Evolutionary conservation across 805 yeast genomes (phyloP).

Genomic region (Candida nanaspora): DNA sequence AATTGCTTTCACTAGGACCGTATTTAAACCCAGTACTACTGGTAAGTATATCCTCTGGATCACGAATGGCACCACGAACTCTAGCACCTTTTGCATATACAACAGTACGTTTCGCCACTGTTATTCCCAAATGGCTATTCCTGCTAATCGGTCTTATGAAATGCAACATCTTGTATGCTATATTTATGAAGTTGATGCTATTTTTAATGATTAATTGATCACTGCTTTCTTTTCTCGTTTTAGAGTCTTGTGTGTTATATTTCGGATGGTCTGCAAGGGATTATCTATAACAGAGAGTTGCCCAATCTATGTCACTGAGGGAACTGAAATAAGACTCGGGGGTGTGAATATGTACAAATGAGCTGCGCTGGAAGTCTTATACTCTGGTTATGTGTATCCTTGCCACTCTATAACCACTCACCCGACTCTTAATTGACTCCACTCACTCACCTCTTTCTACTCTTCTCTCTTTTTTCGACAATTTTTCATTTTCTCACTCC

Average conservation of each 20-base stretch:
- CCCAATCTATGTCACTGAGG: too few relatives aligned
- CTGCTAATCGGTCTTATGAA: background rate
- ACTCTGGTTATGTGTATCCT: too few relatives aligned
- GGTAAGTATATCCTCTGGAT: conserved; percentile 52
- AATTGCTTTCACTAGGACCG: conserved; percentile 41
- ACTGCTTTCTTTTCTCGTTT: too few relatives aligned
- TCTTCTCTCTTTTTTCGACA: background rate
- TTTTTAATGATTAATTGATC: background rate
- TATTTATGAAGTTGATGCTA: background rate
- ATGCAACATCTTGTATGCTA: background rate
- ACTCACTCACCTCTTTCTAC: background rate
- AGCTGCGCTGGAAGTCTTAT: too few relatives aligned
- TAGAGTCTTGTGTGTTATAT: too few relatives aligned
- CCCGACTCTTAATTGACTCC: background rate
- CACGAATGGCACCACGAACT: conserved; percentile 65
- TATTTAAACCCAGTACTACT: conserved; percentile 49
- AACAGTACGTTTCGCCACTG: conserved; percentile 14
- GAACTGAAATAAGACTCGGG: too few relatives aligned
- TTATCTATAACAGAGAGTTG: too few relatives aligned
- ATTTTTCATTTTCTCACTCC: background rate
- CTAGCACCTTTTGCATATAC: conserved; percentile 45
- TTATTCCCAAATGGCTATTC: background rate
- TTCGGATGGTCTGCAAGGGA: too few relatives aligned
- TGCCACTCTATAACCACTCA: too few relatives aligned
- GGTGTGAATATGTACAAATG: too few relatives aligned